These are phyloP conservation scores for Pleurotus giganteus DNA, from an alignment of 768 basidiomycete species.

Conservation along the genomic window DNA sequence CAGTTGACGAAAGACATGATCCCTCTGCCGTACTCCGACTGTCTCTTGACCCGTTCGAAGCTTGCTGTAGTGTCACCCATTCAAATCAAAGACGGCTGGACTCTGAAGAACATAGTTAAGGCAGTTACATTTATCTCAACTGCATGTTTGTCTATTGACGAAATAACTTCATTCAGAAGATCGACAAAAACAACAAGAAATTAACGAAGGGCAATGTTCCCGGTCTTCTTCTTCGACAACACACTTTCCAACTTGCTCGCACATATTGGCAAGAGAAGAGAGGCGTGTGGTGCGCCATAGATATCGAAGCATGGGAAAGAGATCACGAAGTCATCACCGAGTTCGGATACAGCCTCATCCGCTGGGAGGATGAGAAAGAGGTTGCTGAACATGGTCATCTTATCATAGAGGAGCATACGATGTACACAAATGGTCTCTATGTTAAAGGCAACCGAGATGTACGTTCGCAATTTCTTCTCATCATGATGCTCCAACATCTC, in stretches of 20 bases:
- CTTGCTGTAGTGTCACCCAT: slow-evolving; percentile 59
- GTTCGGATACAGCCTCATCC: slow-evolving; percentile 70
- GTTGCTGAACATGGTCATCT: slow-evolving; percentile 55
- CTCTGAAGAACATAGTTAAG: slow-evolving; percentile 60
- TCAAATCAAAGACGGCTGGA: slow-evolving; percentile 49
- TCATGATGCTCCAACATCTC: background rate
- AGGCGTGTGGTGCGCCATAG: slow-evolving; percentile 76
- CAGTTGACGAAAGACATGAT: slow-evolving; percentile 60
- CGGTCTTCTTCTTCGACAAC: slow-evolving; percentile 51
- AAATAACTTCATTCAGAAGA: slow-evolving; percentile 39
- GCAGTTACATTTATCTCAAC: slow-evolving; percentile 28
- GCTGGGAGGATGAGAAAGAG: slow-evolving; percentile 52
- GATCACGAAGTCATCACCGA: slow-evolving; percentile 77
- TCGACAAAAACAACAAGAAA: slow-evolving; percentile 79
- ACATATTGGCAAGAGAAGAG: slow-evolving; percentile 57
- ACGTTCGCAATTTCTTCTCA: slow-evolving; percentile 6
- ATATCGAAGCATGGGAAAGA: slow-evolving; percentile 83
- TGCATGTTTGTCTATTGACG: background rate
- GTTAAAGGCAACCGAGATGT: slow-evolving; percentile 66
- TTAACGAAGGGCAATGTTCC: slow-evolving; percentile 60
- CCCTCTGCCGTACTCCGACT: slow-evolving; percentile 77
- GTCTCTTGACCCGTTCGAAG: slow-evolving; percentile 59
- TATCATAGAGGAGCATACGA: slow-evolving; percentile 59
- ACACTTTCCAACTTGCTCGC: slow-evolving; percentile 68
- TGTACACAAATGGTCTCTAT: slow-evolving; percentile 58